phyloP scores from a whole-genome alignment of 177 flowering plant species.

The Vitis hybrid region DNA sequence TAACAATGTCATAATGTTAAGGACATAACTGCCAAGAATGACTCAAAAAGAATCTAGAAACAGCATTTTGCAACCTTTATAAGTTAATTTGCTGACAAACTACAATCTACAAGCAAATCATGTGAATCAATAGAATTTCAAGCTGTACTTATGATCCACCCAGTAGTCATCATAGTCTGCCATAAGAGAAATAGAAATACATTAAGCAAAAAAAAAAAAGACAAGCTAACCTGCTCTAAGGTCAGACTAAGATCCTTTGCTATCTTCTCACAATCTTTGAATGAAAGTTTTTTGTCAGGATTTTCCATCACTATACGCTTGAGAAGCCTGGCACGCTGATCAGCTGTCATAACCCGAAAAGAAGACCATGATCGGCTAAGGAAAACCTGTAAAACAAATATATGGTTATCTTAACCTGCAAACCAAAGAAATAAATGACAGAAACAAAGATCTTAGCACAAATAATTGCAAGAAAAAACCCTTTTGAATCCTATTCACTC shows the following conservation, averaged over 20 bases:
- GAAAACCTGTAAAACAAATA: conserved; percentile 52
- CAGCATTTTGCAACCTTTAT: not conserved
- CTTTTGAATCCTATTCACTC: too few relatives aligned
- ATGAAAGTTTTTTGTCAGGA: conserved; percentile 53
- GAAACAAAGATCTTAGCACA: not conserved
- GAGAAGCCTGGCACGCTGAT: conserved; percentile 74
- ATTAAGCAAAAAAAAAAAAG: not conserved
- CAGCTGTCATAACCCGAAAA: conserved; percentile 77
- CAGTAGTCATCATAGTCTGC: too few relatives aligned
- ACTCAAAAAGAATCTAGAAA: not conserved
- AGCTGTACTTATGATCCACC: not conserved
- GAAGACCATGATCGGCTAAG: conserved; percentile 74
- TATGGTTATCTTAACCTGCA: not conserved
- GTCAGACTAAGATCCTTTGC: conserved; percentile 80
- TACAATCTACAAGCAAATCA: not conserved
- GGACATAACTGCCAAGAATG: not conserved
- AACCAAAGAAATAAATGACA: conserved; percentile 1
- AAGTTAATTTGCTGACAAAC: not conserved
- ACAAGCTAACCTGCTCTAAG: conserved; percentile 66
- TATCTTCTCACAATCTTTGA: conserved; percentile 64
- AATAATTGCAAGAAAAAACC: too few relatives aligned
- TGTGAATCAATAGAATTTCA: not conserved
- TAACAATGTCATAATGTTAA: too few relatives aligned
- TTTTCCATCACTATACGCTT: conserved; percentile 51
- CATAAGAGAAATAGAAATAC: not conserved